A percentile compares a stretch with the other conserved stretches of the same genome.
phyloP scores from a whole-genome alignment of 352 stramenopile genomes.

The Peronospora belbahrii region DNA sequence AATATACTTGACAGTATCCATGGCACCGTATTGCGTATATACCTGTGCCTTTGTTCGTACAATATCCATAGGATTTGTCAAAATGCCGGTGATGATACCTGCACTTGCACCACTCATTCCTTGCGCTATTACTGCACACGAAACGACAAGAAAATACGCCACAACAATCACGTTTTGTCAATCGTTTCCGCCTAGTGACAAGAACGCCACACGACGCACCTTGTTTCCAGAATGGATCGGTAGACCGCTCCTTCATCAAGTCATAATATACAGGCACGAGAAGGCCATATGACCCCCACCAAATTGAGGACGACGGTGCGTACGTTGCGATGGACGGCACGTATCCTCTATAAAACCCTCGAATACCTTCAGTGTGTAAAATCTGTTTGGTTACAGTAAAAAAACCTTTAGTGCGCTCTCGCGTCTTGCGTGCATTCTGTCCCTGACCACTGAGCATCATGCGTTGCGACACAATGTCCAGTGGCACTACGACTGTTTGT shows the following conservation, averaged over 20 bases:
- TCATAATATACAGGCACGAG: slow-evolving; percentile 70
- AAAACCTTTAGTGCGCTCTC: slow-evolving; percentile 51
- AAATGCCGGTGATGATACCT: slow-evolving; percentile 68
- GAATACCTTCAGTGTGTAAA: slow-evolving; percentile 53
- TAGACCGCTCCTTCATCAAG: slow-evolving; percentile 40
- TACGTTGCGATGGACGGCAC: slow-evolving; percentile 81
- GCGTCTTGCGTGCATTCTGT: slow-evolving; percentile 45
- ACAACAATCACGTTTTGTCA: neutral
- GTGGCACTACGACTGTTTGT: slow-evolving; percentile 79
- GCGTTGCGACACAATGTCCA: slow-evolving; percentile 85
- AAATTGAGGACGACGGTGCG: slow-evolving; percentile 78
- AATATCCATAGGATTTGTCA: slow-evolving; percentile 87
- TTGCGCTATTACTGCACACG: slow-evolving; percentile 54
- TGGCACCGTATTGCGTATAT: slow-evolving; percentile 77
- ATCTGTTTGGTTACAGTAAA: slow-evolving; percentile 53
- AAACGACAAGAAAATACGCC: slow-evolving; percentile 1
- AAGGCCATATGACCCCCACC: slow-evolving; percentile 83
- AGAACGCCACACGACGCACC: slow-evolving; percentile 19
- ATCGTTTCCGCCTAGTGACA: too few species aligned
- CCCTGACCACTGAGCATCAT: slow-evolving; percentile 86
- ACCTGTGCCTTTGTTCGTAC: slow-evolving; percentile 79
- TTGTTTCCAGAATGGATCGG: slow-evolving; percentile 80
- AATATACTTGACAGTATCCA: slow-evolving; percentile 82
- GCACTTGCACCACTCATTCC: slow-evolving; percentile 66
- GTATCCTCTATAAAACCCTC: slow-evolving; percentile 81